Percentiles rank a stretch among this genome's conserved stretches.
phyloP scores from a whole-genome alignment of 139 green algal genomes.

The Coelastrella sp. region DNA sequence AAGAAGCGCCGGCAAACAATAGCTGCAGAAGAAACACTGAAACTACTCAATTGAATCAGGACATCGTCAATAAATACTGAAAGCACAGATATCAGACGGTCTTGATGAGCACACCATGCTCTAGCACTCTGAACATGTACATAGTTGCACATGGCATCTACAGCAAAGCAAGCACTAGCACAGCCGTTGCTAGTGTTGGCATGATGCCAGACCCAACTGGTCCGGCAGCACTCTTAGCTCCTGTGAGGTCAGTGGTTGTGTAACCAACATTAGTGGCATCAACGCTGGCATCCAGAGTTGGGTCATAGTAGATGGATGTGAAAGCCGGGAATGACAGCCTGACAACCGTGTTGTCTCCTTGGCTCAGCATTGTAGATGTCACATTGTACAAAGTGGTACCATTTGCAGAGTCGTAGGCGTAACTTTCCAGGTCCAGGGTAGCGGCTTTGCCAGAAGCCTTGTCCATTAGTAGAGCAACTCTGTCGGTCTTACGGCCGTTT shows the following conservation, averaged over 20 bases:
- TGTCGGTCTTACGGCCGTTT: not conserved
- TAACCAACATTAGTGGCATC: not conserved
- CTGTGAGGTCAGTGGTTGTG: not conserved
- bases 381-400: slow-evolving; percentile 20
- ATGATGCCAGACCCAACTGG: not conserved
- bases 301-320: slow-evolving; percentile 14
- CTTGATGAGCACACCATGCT: too few relatives aligned
- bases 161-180: not conserved
- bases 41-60: too few relatives aligned
- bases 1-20: too few relatives aligned
- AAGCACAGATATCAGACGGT: too few relatives aligned
- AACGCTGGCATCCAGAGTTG: not conserved
- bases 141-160: not conserved
- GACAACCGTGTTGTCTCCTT: not conserved
- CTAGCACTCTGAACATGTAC: too few relatives aligned
- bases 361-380: not conserved
- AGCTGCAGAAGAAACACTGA: too few relatives aligned
- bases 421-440: not conserved
- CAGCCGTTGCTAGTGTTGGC: not conserved
- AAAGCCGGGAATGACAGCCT: slow-evolving; percentile 7
- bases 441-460: not conserved
- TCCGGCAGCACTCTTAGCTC: not conserved
- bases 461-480: not conserved
- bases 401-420: not conserved
- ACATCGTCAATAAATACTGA: too few relatives aligned